Base-by-base conservation (phyloP, 2,329 filamentous ascomycete species). In the Sporothrix phasma region DNA sequence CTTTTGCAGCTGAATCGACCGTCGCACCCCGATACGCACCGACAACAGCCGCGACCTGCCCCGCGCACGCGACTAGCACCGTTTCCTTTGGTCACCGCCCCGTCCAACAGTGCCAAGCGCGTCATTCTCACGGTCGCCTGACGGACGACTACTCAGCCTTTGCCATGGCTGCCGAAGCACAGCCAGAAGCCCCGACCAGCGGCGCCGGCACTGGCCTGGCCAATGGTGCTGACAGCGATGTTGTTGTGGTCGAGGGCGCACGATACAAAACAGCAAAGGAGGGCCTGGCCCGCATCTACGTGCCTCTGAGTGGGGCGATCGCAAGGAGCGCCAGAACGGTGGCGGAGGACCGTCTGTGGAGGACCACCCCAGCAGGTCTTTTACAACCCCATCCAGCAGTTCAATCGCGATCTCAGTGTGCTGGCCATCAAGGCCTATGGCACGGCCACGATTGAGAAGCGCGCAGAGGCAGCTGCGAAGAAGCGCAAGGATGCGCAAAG, bases 311-410 rank as follows among this genome's bases (percentile, higher is more conserved):
- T 76, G 66, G 69, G 70, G 69, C 29, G 73, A 74, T 41, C 68
- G 69, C 19, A 69, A 69, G 29, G 64, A 68, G 37, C 70, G 70
- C 56, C 64, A 67, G 7, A 67, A 67, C 22, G 65, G 69, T 39
- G 64, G 71, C 68, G 68, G 78, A 74, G 70, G 76, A 64, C 73
- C 73, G 6, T 75, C 79, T 64, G 82, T 84, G 70, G 78, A 82
- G 65, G 82, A 86, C 61, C 81, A 85, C 69, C 80, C 85, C 83
- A 87, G 69, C 88, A 93, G 70, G 95, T 99, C 64, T 99, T 99
- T 73, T 99, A 99, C 81, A 99, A 99, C 71, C 93, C 94, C 0
- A 97, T 99, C 63, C 94, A 99, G 74, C 94, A 99, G 73, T 99
- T 97, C 80, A 99, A 99, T 76, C 88, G 95, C 54, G 94, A 99